A percentile compares a stretch with the other conserved stretches of the same genome.
These are phyloP conservation scores for Paradendryphiella salina DNA, from an alignment of 2,329 filamentous ascomycete genomes.

Conservation along the genomic window DNA sequence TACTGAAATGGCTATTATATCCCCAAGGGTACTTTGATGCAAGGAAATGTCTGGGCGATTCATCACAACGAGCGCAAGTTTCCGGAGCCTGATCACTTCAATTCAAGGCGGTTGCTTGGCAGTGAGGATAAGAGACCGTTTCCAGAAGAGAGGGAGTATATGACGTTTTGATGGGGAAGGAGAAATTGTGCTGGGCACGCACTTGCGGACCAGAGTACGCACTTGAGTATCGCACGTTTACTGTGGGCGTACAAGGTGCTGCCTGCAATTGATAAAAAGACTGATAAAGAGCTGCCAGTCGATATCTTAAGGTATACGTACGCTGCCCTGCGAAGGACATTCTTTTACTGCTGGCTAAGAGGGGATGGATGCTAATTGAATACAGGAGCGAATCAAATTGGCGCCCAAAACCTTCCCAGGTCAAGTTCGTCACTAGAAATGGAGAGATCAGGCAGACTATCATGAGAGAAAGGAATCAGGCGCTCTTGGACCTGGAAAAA, in stretches of 20 bases:
- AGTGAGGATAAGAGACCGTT: conserved; percentile 34
- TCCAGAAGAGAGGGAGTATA: conserved; percentile 54
- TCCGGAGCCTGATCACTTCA: conserved; percentile 4
- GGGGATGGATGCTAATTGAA: background rate
- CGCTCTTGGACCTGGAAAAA: background rate
- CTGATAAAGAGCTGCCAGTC: conserved; percentile 55
- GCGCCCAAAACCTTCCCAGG: background rate
- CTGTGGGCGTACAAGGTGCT: conserved; percentile 61
- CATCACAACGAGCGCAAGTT: conserved; percentile 44
- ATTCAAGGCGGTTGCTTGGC: conserved; percentile 13
- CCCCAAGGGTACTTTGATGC: conserved; percentile 46
- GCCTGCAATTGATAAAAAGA: conserved; percentile 43
- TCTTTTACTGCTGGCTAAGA: background rate
- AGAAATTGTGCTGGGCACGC: conserved; percentile 62
- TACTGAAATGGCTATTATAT: conserved; percentile 45
- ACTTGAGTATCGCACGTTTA: conserved; percentile 59
- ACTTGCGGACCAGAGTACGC: conserved; percentile 62
- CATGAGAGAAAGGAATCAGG: background rate
- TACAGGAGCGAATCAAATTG: conserved; percentile 4
- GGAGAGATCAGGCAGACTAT: conserved; percentile 2
- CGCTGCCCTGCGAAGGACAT: background rate
- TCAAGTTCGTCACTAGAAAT: background rate
- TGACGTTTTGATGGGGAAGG: conserved; percentile 59
- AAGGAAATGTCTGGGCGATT: conserved; percentile 49
- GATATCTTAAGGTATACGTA: conserved; percentile 49